Evolutionary conservation across 2,329 filamentous ascomycete genomes (phyloP).

Genomic region (Pleomassaria siparia): DNA sequence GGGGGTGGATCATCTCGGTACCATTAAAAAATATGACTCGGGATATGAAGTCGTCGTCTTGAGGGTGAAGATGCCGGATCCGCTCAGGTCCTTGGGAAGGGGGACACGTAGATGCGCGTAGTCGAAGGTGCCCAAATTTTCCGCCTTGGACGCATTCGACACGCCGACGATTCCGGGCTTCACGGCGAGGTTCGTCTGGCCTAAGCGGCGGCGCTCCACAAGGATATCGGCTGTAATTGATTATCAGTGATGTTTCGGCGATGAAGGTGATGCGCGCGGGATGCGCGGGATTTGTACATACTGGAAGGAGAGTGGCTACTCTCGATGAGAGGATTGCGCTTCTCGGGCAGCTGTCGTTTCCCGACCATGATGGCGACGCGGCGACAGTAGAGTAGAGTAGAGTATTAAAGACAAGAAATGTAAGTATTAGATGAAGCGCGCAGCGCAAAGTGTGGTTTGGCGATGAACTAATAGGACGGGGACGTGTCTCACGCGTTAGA

Average conservation of each 20-base stretch:
- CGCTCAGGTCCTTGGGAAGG: constrained; percentile 82
- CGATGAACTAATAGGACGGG: no score
- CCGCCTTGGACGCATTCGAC: constrained; percentile 69
- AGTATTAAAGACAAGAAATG: constrained; percentile 14
- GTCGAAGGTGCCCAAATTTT: constrained; percentile 82
- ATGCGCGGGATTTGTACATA: constrained; percentile 56
- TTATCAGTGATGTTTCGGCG: constrained; percentile 23
- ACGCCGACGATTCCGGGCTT: constrained; percentile 75
- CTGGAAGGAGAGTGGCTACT: constrained; percentile 63
- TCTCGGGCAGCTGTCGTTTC: constrained; percentile 57
- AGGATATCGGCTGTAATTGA: constrained; percentile 55
- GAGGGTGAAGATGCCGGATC: constrained; percentile 86
- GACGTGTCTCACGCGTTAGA: constrained; percentile 18
- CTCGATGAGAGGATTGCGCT: constrained; percentile 66
- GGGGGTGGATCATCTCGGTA: constrained; percentile 43
- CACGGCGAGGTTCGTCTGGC: constrained; percentile 85
- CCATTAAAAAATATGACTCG: constrained; percentile 94
- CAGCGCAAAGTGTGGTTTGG: constrained; percentile 22
- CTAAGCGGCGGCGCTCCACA: constrained; percentile 80
- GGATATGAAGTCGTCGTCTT: constrained; percentile 64
- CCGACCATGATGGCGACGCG: constrained; percentile 32
- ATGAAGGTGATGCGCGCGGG: constrained; percentile 32
- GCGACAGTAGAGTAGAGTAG: no score
- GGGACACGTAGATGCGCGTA: constrained; percentile 95
- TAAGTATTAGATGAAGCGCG: constrained; percentile 23